Base-by-base conservation (phyloP, 2,329 filamentous ascomycete species). In the Scedosporium apiospermum region DNA sequence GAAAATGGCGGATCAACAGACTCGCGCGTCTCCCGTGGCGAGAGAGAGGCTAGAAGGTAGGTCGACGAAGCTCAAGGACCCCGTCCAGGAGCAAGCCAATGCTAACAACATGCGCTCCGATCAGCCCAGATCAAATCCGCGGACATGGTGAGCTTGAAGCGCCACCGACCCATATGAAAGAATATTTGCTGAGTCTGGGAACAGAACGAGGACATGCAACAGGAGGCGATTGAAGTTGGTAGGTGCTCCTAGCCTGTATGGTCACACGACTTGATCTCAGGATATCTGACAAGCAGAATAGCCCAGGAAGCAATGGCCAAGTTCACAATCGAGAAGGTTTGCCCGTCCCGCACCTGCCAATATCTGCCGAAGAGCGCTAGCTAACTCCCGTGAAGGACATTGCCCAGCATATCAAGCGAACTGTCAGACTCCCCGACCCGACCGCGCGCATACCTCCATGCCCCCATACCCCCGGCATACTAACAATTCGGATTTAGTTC, bases 171-270 rank as follows among this genome's bases (percentile, higher is more conserved):
- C 63, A 63, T 63, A 49, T 62, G 62, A 59, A 59, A 14, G 46
- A 63, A 65, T 62, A 59, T 46, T 18, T 41, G 18, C 34, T 58
- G 34, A 58, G 27, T 3, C 3, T 14, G 14, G 55, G 27, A 55
- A 69, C 73, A 98, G 95, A 93, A 88, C 71, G 93, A 98, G 64
- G 93, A 97, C 71, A 96, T 99, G 95, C 92, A 97, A 73, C 86
- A 90, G 71, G 93, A 98, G 77, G 91, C 88, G 57, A 90, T 99
- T 71, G 91, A 97, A 85, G 89, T 97, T 73, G 92, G 93, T 97
- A 87, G 69, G 92, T 81, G 67, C 42, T 68, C 49, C n/a, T 18
- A 18, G 16, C 14, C 49, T 3, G 10, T 7, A 14, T n/a, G 14
- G 16, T 27, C 23, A n/a, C 34, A 18, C 55, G 16, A 23, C 34